Evolutionary conservation across 805 yeast genomes (phyloP), one percentile per base, ranked within the genome.

Genomic region (Candida mattraensis): DNA sequence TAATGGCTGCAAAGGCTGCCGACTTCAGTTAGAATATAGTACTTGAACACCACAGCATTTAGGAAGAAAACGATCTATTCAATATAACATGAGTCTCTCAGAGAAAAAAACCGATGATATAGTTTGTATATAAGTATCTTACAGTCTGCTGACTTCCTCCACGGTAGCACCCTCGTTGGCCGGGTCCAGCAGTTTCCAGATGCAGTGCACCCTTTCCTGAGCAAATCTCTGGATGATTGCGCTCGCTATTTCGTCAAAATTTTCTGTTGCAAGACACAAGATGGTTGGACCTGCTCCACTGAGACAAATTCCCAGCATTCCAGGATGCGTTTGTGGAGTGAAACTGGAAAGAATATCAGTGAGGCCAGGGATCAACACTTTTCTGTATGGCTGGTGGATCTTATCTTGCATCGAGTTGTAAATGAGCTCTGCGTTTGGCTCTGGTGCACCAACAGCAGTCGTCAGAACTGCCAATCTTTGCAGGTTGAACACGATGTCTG

Each of bases 271-370:
- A 45, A 93, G 72, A 26, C 96, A 95, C 45, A 93, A 68, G 39
- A 93, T 89, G 6, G 99, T 93, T 39, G 99, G 99, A 7, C 99
- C 99, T 5, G 99, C 99, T 35, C 99, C 99, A 18, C 95, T 84
- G 40, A 93, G 71, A 60, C 99, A 93, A 51, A 93, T 87, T 34
- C 99, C 99, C 40, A 93, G 71, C 30, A 89, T 70, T 3, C 97
- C 97, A 1, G 83, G 82, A 58, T 86, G 85, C 5, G 85, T 69
- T 28, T 75, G 71, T 27, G 98, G 96, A 0, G 94, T 86, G 33
- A 93, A 81, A 10, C 83, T 72, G 5, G 78, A 69, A 49, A 93
- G 71, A 31, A 93, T 87, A 44, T 86, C 87, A 8, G 83, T 71
- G 37, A 93, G 72, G 0, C 98, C 99, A 4, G 99, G 99, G 39